Base-by-base conservation (phyloP, 2,329 filamentous ascomycete species). In the Verruconis gallopava region DNA sequence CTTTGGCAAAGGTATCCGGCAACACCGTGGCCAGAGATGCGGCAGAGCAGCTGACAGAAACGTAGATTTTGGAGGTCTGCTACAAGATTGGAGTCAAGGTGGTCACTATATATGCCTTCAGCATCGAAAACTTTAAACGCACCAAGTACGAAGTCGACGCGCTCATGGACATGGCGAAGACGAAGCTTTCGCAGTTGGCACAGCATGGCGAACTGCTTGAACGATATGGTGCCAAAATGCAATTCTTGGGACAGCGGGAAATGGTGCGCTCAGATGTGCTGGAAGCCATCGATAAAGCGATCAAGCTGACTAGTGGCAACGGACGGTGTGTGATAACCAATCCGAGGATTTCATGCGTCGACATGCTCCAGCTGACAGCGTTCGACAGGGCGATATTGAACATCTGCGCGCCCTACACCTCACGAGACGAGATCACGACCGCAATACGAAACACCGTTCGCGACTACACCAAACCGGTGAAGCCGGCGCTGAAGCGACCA, bases 41-140 rank as follows among this genome's bases (percentile, higher is more conserved):
- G 3, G 15, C 21, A 11, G 25, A 11, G 25, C 11, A 4, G 30
- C 38, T 40, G 28, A 40, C 38, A 32, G 19, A 11, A 14, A 14
- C 12, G 9, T 42, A 65, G 81, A 85, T 96, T 41, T 78, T 98
- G 46, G 91, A 98, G 63, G 84, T 98, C 43, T 96, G 91, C 71
- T 98, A 96, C 70, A 95, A 94, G 59, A 86, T 83, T 45, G 91
- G 91, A 42, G 89, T 98, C 48, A 89, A 91, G 60, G 85, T 93
- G 5, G 89, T 98, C 30, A 96, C 91, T 3, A 86, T 98, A 48
- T 98, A 96, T 60, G 91, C 91, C 13, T 98, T 98, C 65, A 94
- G 85, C 57, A 95, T 98, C 55, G 91, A 98, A 64, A 98, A 98
- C 66, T 98, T 94, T 68, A 94, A 96, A 60, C 79, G 91, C 4